These are phyloP conservation scores for Oryza officinalis DNA, from an alignment of 176 grass and related monocot species.

Conservation along the genomic window DNA sequence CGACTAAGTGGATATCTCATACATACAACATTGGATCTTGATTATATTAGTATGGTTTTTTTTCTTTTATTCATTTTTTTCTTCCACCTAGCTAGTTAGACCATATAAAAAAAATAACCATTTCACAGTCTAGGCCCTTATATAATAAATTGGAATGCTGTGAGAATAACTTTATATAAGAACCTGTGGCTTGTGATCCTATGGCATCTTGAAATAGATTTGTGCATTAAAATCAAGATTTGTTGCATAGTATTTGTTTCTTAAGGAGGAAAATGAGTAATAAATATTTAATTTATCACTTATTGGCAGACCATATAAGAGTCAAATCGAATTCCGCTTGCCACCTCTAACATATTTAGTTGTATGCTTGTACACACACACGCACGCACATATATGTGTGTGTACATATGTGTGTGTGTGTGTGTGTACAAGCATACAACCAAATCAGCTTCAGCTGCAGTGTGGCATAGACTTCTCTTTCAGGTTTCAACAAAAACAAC, in stretches of 20 bases:
- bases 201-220: background rate
- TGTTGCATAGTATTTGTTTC: background rate
- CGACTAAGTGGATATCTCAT: conserved; percentile 14
- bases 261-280: background rate
- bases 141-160: background rate
- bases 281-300: background rate
- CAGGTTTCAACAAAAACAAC: background rate
- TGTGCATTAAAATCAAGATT: background rate
- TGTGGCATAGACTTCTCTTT: conserved; percentile 9
- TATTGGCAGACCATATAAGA: background rate
- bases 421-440: background rate
- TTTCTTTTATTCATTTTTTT: background rate
- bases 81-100: background rate
- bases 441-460: background rate
- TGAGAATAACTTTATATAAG: background rate
- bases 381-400: background rate
- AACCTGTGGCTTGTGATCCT: background rate
- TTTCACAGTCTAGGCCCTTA: background rate
- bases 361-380: background rate
- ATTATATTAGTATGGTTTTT: background rate
- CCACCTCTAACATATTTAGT: background rate
- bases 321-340: conserved; percentile 1
- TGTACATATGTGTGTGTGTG: no score
- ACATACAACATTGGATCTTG: background rate
- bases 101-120: background rate